Evolutionary conservation across 768 basidiomycete species (phyloP).

Genomic region (Solioccasus polychromus): DNA sequence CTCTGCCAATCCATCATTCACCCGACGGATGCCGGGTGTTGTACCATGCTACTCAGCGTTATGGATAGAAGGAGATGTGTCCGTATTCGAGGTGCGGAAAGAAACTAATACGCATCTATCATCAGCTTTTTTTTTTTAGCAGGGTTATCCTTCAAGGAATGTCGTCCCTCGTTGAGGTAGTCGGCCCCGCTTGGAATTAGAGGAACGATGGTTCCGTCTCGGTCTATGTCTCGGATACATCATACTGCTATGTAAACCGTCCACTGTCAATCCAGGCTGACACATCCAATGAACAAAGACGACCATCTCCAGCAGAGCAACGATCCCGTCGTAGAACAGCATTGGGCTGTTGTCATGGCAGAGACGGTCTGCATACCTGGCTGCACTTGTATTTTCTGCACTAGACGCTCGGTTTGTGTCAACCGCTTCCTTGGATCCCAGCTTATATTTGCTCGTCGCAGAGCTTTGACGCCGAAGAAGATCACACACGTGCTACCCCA

Average conservation of each 20-base stretch:
- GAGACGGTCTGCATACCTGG: slow-evolving; percentile 3
- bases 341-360: slow-evolving; percentile 14
- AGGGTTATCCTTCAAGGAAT: no score
- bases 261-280: slow-evolving; percentile 3
- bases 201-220: slow-evolving; percentile 2
- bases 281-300: neutral
- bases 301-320: neutral
- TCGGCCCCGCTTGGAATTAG: neutral
- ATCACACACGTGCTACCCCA: neutral
- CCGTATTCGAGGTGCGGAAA: no score
- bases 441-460: slow-evolving; percentile 14
- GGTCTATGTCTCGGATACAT: neutral
- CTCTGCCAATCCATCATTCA: slow-evolving; percentile 43
- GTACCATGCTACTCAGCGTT: slow-evolving; percentile 45
- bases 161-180: no score
- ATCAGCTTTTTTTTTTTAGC: no score
- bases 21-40: slow-evolving; percentile 50
- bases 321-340: slow-evolving; percentile 3
- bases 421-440: no score
- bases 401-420: slow-evolving; percentile 4
- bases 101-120: no score
- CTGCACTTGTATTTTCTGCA: slow-evolving; percentile 12
- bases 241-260: no score
- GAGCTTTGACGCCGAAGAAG: slow-evolving; percentile 1
- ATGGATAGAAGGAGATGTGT: slow-evolving; percentile 43